Base-by-base conservation (phyloP, 2,329 filamentous ascomycete species). In the Exophiala dermatitidis region DNA sequence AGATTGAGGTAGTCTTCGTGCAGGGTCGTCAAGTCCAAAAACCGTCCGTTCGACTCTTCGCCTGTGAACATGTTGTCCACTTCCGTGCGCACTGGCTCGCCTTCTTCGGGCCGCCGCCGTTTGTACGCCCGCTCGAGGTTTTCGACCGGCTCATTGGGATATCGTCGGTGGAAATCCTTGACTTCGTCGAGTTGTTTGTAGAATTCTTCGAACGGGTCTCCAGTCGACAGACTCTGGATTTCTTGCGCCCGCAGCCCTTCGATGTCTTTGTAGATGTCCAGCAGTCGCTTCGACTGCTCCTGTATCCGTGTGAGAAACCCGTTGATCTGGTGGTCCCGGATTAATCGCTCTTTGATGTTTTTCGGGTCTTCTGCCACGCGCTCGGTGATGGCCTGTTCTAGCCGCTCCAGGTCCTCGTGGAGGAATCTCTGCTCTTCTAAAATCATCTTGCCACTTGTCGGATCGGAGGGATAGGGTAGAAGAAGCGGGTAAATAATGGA, bases 51-150 rank as follows among this genome's bases (percentile, higher is more conserved):
- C 0, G 85, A 86, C 69, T 98, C 93, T 71, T 98, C 94, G 57
- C 93, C 93, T 0, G 90, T 95, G 70, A 98, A 98, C 75, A 97
- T 86, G 53, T 82, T 83, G 66, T 97, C 91, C 45, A 96, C 84
- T 48, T 90, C 82, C 41, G 81, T 82, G 3, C 79, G 77, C 52
- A 80, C 70, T 1, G 77, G 74, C 44, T 85, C 81, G 46, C 82
- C 80, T 60, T 85, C 84, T 41, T 83, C 82, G 8, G 77, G 79
- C 40, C 78, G 74, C 53, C 79, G 81, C 66, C 83, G 79, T 69
- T 90, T 89, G 75, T 98, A 98, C 34, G 90, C 87, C 62, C 85
- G 82, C 72, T 98, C 94, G 9, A 95, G 82, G 64, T 97, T 96
- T 70, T 98, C 93, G 45, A 95, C 88, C 31, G 88, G 89, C 68